Evolutionary conservation across 208 protist species (phyloP), one percentile per base, ranked within the genome.

Genomic region (Acanthamoeba royreba): DNA sequence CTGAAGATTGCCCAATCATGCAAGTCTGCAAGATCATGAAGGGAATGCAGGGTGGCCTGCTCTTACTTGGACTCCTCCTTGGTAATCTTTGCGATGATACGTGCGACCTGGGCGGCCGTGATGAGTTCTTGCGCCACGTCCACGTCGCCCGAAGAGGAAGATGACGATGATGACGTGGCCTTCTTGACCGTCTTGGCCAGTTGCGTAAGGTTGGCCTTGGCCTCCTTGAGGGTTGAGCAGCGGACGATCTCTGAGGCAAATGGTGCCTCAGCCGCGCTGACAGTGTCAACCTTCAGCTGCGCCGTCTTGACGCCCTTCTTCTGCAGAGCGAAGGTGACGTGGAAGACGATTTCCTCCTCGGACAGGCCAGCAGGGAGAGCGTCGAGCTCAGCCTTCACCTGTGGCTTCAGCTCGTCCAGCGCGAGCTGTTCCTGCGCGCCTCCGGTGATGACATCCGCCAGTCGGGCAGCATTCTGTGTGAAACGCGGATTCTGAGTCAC

Each of bases 371-470:
- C 7, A 28, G 63, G 63, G 35, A 74, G 63, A 2, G 4, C 5
- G 33, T 86, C 77, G 43, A 86, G 11, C 43, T 86, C 77, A 45
- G 47, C 47, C 77, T 58, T 86, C 9, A 86, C 47, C 77, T 86
- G 45, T 35, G 42, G 45, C 77, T 61, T 86, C 40, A 93, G 89
- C 53, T 52, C 47, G 4, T 93, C 92, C 13, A 94, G 46, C 40
- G 40, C 53, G n/a, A 94, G 28, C 53, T 94, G 42, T 52, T 94
- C 74, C 81, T 72, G 55, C 19, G 92, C 92, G 28, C 63, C 92
- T 31, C 92, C 92, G n/a, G 46, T 94, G 92, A 94, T 94, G n/a
- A 90, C 74, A n/a, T 87, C 35, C 9, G 92, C 45, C 49, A 94
- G 79, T 19, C 8, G 63, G 77, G 53, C 42, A 17, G 74, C 74